phyloP scores from a whole-genome alignment of 2,329 filamentous ascomycete species.

The Cercospora beticola region DNA sequence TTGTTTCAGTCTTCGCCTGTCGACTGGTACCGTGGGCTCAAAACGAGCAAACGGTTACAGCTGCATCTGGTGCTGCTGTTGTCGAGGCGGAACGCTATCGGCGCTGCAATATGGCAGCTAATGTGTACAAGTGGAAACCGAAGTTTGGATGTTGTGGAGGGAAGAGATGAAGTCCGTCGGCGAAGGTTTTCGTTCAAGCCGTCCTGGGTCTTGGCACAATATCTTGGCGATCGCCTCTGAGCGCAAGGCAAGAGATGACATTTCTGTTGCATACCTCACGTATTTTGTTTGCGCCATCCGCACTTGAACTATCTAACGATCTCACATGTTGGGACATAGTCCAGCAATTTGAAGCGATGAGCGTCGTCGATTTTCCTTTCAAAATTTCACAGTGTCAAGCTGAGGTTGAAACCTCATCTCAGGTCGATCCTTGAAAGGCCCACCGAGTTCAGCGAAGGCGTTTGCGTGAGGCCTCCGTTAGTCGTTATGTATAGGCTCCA shows the following conservation, averaged over 20 bases:
- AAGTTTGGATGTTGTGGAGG: neutral
- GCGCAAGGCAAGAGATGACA: neutral
- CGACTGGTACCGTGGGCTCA: conserved; percentile 36
- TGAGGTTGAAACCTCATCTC: neutral
- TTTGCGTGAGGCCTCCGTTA: neutral
- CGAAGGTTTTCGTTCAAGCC: neutral
- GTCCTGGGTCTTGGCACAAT: neutral
- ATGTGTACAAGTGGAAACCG: neutral
- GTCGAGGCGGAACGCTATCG: conserved; percentile 26
- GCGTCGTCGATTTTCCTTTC: neutral
- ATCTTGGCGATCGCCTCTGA: neutral
- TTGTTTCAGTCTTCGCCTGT: conserved; percentile 63
- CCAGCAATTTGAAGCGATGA: neutral
- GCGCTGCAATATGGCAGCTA: neutral
- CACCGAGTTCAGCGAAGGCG: neutral
- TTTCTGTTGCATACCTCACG: neutral
- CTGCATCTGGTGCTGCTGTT: conserved; percentile 28
- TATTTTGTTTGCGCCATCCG: neutral
- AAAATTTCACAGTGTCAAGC: neutral
- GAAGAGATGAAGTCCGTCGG: neutral
- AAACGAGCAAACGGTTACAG: conserved; percentile 36
- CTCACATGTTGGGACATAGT: neutral
- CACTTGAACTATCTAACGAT: neutral
- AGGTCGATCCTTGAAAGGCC: neutral
- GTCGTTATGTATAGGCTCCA: conserved; percentile 12